These are phyloP conservation scores for Talaromyces pinophilus DNA, from an alignment of 2,329 filamentous ascomycete species.

Conservation along the genomic window DNA sequence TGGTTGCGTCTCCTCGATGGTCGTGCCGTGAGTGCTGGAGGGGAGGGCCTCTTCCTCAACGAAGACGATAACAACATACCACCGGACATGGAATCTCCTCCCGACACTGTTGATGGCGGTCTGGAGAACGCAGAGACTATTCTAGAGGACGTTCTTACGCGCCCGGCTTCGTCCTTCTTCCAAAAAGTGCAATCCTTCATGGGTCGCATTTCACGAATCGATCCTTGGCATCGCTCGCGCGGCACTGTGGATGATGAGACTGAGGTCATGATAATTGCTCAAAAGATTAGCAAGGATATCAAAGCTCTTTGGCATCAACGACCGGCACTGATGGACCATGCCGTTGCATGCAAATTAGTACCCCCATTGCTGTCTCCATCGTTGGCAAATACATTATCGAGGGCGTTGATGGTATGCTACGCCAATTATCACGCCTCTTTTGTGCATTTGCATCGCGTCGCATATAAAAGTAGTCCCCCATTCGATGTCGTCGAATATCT, in stretches of 20 bases:
- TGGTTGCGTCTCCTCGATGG: slow-evolving; percentile 60
- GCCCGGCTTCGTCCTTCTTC: slow-evolving; percentile 59
- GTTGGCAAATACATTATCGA: slow-evolving; percentile 54
- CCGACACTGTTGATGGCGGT: slow-evolving; percentile 29
- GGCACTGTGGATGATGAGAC: slow-evolving; percentile 61
- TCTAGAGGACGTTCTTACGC: slow-evolving; percentile 57
- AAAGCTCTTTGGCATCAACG: slow-evolving; percentile 54
- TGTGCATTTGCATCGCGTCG: slow-evolving; percentile 59
- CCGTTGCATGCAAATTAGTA: slow-evolving; percentile 54
- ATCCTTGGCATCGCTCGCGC: slow-evolving; percentile 58
- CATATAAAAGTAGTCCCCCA: slow-evolving; percentile 41
- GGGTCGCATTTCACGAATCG: slow-evolving; percentile 58
- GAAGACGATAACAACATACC: slow-evolving; percentile 47
- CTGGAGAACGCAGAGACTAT: slow-evolving; percentile 47
- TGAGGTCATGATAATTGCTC: slow-evolving; percentile 58
- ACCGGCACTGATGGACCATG: slow-evolving; percentile 59
- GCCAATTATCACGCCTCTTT: slow-evolving; percentile 60
- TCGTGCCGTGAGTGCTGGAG: slow-evolving; percentile 58
- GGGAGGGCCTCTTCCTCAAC: slow-evolving; percentile 56
- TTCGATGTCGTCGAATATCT: not conserved
- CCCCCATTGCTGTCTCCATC: slow-evolving; percentile 52
- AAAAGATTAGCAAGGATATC: slow-evolving; percentile 54
- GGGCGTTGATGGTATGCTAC: slow-evolving; percentile 58
- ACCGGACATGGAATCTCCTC: slow-evolving; percentile 15
- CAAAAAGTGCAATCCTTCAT: slow-evolving; percentile 61